phyloP scores from a whole-genome alignment of 1,284 basidiomycete species.

The Peniophora sp. region DNA sequence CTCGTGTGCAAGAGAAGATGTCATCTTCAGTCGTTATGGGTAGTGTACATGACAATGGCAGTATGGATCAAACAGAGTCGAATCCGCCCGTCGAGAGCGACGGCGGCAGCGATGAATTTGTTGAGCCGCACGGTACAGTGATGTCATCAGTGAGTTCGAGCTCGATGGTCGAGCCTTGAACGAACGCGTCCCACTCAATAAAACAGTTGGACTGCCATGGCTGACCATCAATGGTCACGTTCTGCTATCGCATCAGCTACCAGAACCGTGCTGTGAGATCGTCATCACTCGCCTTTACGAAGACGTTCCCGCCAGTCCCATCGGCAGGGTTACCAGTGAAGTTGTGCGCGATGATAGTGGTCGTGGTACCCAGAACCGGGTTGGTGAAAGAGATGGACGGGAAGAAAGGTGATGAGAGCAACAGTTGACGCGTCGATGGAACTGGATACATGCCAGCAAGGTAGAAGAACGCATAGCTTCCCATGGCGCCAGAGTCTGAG shows the following conservation, averaged over 20 bases:
- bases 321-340: constrained; percentile 44
- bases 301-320: constrained; percentile 45
- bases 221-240: constrained; percentile 45
- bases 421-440: constrained; percentile 49
- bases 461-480: constrained; percentile 55
- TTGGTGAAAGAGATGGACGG: constrained; percentile 51
- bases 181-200: constrained; percentile 55
- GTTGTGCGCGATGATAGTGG: constrained; percentile 41
- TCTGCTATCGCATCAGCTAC: constrained; percentile 23
- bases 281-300: constrained; percentile 40
- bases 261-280: constrained; percentile 1
- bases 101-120: constrained; percentile 39
- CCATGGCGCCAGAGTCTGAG: constrained; percentile 55
- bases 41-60: too few species aligned
- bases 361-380: constrained; percentile 46
- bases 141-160: constrained; percentile 45
- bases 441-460: constrained; percentile 54
- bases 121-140: constrained; percentile 40
- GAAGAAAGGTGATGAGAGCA: constrained; percentile 58
- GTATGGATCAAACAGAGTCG: constrained; percentile 8
- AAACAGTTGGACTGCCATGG: constrained; percentile 54
- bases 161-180: constrained; percentile 37
- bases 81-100: constrained; percentile 54
- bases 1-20: too few species aligned
- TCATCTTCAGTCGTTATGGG: too few species aligned